phyloP scores from a whole-genome alignment of 148 eudicot genomes.

The Silene latifolia region DNA sequence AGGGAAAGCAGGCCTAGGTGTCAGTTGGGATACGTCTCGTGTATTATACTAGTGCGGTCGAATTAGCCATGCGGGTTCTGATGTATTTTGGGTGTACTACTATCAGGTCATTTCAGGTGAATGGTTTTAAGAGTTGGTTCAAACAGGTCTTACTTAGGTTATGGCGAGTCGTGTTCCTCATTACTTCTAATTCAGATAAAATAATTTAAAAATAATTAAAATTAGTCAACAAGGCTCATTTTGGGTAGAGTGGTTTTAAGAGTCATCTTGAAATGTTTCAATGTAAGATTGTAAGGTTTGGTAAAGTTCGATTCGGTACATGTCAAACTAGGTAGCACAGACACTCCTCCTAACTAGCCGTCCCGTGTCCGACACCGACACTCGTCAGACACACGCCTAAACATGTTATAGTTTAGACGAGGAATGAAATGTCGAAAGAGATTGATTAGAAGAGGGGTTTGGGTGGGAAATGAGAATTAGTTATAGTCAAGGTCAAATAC shows the following conservation, averaged over 20 bases:
- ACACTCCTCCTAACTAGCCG: too few species aligned
- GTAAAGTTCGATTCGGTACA: background rate
- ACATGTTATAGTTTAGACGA: too few species aligned
- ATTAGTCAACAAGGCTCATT: background rate
- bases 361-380: too few species aligned
- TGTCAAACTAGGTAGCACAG: too few species aligned
- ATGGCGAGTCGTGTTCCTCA: background rate
- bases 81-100: background rate
- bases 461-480: too few species aligned
- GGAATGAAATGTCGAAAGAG: too few species aligned
- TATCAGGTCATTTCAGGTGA: background rate
- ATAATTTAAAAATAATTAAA: too few species aligned
- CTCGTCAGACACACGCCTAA: too few species aligned
- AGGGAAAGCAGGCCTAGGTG: background rate
- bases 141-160: background rate
- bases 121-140: background rate
- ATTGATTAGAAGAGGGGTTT: too few species aligned
- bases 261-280: background rate
- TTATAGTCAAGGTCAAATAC: too few species aligned
- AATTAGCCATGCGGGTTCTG: background rate
- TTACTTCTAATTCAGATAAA: background rate
- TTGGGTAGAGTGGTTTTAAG: background rate
- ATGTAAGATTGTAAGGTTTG: too few species aligned
- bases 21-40: background rate
- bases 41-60: background rate